Evolutionary conservation across 306 rosid species (phyloP).

Genomic region (Psophocarpus tetragonolobus): DNA sequence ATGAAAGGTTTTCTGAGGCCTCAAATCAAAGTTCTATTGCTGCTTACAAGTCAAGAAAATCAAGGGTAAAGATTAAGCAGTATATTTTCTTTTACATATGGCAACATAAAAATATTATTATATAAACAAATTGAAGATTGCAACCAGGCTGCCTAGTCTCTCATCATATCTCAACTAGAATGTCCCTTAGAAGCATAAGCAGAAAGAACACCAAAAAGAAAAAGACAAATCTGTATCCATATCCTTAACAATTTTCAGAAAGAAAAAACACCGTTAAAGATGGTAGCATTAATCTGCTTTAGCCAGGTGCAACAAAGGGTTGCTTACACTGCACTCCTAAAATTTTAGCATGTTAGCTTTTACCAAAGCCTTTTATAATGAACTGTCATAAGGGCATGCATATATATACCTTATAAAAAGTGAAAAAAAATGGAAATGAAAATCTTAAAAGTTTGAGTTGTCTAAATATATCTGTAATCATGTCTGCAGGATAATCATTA

Average conservation of each 20-base stretch:
- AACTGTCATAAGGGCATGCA: background rate
- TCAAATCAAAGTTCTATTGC: slow-evolving; percentile 39
- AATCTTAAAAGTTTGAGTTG: background rate
- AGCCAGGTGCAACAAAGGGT: background rate
- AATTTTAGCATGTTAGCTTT: background rate
- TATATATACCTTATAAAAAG: background rate
- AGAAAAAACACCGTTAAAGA: background rate
- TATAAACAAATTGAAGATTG: background rate
- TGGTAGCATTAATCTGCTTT: background rate
- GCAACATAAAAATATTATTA: background rate
- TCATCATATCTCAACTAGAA: slow-evolving; percentile 2
- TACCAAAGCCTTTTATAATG: background rate
- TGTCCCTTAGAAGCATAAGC: background rate
- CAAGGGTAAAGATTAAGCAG: slow-evolving; percentile 44
- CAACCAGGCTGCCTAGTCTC: background rate
- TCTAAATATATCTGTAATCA: slow-evolving; percentile 3
- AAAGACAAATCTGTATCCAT: background rate
- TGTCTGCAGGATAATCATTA: slow-evolving; percentile 54
- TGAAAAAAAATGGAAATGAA: slow-evolving; percentile 5
- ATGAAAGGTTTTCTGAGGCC: slow-evolving; percentile 64
- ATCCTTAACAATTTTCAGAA: background rate
- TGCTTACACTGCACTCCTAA: background rate
- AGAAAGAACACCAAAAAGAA: background rate
- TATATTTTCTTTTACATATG: background rate
- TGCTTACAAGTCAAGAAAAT: slow-evolving; percentile 45